Evolutionary conservation across 306 rosid species (phyloP).

Genomic region (Adenanthera pavonina): DNA sequence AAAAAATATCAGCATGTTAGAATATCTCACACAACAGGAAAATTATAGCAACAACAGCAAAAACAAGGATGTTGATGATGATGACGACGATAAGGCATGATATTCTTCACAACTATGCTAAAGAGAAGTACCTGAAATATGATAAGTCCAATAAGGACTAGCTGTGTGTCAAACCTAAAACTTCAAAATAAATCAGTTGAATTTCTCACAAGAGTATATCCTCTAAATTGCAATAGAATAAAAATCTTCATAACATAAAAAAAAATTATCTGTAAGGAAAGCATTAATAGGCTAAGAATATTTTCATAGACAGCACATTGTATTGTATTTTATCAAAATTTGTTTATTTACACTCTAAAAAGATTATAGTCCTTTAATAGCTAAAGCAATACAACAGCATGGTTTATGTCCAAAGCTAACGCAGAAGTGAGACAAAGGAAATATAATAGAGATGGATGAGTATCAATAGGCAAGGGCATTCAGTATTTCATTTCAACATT

Average conservation of each 20-base stretch:
- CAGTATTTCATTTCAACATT: constrained; percentile 87
- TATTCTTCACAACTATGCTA: constrained; percentile 12
- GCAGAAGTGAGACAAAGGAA: constrained; percentile 7
- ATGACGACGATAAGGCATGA: background rate
- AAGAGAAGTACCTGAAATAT: constrained; percentile 74
- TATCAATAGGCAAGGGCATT: constrained; percentile 76
- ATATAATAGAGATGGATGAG: background rate
- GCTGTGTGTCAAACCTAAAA: constrained; percentile 94
- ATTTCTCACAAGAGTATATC: constrained; percentile 93
- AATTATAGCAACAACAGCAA: too few species aligned
- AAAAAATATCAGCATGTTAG: background rate
- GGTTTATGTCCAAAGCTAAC: background rate
- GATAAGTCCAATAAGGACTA: constrained; percentile 91
- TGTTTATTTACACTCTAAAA: background rate
- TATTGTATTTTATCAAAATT: constrained; percentile 12
- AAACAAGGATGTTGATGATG: too few species aligned
- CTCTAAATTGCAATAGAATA: constrained; percentile 94
- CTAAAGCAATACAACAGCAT: constrained; percentile 11
- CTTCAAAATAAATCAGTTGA: constrained; percentile 79
- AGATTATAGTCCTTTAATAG: background rate
- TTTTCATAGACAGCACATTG: constrained; percentile 12
- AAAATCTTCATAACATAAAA: constrained; percentile 65
- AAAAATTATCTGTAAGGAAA: constrained; percentile 22
- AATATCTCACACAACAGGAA: constrained; percentile 15
- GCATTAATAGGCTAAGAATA: constrained; percentile 28